phyloP scores from a whole-genome alignment of 1,139 yeast species.

The Candida tetrigidarum region DNA sequence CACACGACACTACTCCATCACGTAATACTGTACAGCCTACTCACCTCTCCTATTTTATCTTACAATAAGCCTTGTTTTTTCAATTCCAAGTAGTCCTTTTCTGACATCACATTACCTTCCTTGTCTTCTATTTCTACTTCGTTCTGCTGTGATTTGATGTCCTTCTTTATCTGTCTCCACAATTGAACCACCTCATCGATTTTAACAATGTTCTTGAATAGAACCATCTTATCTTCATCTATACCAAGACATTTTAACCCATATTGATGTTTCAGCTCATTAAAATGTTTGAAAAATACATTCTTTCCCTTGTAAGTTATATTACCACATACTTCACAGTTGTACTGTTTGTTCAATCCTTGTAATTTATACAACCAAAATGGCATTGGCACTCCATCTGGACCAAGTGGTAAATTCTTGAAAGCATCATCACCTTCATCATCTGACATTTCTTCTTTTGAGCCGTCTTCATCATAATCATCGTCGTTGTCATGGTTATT shows the following conservation, averaged over 20 bases:
- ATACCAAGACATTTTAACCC: conserved; percentile 83
- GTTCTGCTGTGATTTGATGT: conserved; percentile 40
- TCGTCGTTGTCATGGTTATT: conserved; percentile 32
- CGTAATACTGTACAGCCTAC: no score
- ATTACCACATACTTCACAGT: conserved; percentile 91
- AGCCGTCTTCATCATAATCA: conserved; percentile 30
- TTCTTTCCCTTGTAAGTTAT: conserved; percentile 72
- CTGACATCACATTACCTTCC: conserved; percentile 91
- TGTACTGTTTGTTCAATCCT: conserved; percentile 74
- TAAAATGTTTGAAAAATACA: conserved; percentile 75
- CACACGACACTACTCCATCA: no score
- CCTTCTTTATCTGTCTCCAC: conserved; percentile 52
- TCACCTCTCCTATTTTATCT: not conserved
- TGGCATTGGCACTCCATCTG: conserved; percentile 93
- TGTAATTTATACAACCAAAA: conserved; percentile 90
- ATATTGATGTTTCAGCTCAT: conserved; percentile 66
- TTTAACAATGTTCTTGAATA: conserved; percentile 66
- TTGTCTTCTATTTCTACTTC: conserved; percentile 79
- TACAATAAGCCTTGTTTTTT: conserved; percentile 78
- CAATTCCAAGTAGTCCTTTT: conserved; percentile 78
- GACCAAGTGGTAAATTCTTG: conserved; percentile 74
- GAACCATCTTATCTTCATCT: conserved; percentile 33
- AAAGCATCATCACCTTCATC: conserved; percentile 24
- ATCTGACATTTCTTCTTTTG: conserved; percentile 21
- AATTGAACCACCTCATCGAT: conserved; percentile 72